Base-by-base conservation (phyloP, 1,284 basidiomycete species). In the Rhodotorula sp. region DNA sequence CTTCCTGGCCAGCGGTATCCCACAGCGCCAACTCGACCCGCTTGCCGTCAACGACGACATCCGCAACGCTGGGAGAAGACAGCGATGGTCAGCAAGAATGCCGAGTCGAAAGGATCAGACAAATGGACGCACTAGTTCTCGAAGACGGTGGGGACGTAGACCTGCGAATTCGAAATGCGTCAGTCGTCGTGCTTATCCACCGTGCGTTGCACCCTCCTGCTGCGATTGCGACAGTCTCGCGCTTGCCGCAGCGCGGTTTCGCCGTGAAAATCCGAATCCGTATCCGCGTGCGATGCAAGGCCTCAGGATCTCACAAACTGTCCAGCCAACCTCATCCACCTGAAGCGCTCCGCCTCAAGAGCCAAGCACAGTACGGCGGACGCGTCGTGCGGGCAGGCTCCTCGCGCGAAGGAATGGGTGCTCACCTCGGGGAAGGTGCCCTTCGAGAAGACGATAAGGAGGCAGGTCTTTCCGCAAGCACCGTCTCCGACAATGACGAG, bases 1-100 rank as follows among this genome's bases (percentile, higher is more conserved):
- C 94, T 82, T 98, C 94, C 81, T 98, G 94, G 26, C 95, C 94
- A 9, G 94, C 95, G 1, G 95, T 98, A 82, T 98, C 94, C 94
- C 94, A 99, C 46, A 99, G 84, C 8, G 94, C 94, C 47, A 98
- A 86, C 81, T 98, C 94, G 76, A 98, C 88, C 57, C 88, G 84
- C 82, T 95, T 96, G 65, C 89, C 88, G 53, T 97, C 93, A 76
- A 89, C 90, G 53, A 88, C 85, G 61, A 96, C 89, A 76, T 90
- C 87, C 16, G 94, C 95, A 67, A 97, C 91, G 78, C 80, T 80
- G 71, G 62, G 24, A 4, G 62, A 31, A 5, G 2, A 28, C 28
- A 5, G 31, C 22, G 16, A 24, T 13, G 13, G 55, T 57, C 65
- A 57, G 54, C 20, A 11, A 0, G 34, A 28, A 20, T 28, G 28